Evolutionary conservation across 441 rosid species (phyloP), one percentile per base, ranked within the genome.

Genomic region (Theobroma grandiflorum): DNA sequence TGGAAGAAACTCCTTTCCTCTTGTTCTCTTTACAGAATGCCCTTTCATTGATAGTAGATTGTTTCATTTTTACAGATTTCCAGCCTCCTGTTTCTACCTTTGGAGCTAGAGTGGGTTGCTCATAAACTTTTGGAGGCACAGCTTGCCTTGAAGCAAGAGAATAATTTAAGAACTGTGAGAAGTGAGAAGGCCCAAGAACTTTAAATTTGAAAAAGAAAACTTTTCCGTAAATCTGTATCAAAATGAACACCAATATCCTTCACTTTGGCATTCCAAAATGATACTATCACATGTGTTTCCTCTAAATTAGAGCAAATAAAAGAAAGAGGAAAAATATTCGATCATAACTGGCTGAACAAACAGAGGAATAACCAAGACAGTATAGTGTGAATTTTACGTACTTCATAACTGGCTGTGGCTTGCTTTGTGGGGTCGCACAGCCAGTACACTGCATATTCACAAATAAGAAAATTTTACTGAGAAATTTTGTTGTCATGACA

Each of bases 1-100:
- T 40, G 10, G 82, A 79, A 74, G 87, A 73, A 81, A 74, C 72
- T 71, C 69, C 75, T 58, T 70, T 81, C 73, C n/a, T 78, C 66
- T 35, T 82, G 35, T 66, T 82, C 77, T 85, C 75, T 84, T 71
- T 81, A 50, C 20, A 64, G 40, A 74, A 57, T 62, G 79, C 62
- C 79, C 80, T 79, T 74, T 69, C 80, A 61, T 78, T 81, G 20
- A 65, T 58, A 42, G 74, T 80, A 52, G 70, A 52, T 78, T 84
- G 81, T 61, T 72, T 88, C 76, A 78, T 66, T 86, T 89, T 93
- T 20, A 91, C 92, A 37, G 93, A 87, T 35, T 86, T 88, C 95
- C 98, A 95, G 18, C 83, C 72, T 76, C 93, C 93, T 75, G 81
- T 79, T 80, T 91, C 96, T 58, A 79, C 79, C 79, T 86, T 88